Evolutionary conservation across 2,329 filamentous ascomycete genomes (phyloP), one percentile per base, ranked within the genome.

Genomic region (Trichoderma harzianum): DNA sequence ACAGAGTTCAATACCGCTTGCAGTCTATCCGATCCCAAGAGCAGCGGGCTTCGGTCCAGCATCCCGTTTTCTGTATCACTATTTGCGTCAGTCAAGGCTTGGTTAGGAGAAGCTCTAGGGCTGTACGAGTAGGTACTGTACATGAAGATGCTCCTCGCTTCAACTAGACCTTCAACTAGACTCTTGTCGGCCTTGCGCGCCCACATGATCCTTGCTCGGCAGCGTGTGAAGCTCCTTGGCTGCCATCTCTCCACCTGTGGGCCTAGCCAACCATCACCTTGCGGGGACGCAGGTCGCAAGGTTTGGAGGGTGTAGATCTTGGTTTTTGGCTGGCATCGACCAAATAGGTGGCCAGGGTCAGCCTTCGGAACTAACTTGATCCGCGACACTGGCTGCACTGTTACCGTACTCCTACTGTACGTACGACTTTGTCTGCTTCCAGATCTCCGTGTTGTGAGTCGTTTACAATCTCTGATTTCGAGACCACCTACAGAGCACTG

Each of bases 311-410:
- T 24, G 55, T 26, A 53, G 73, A 82, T 82, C 80, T 82, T 72
- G 75, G n/a, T 77, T 82, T 82, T 78, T 74, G 75, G 70, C 74
- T 73, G 76, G 76, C 80, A 82, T 82, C 80, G 79, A 74, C 68
- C 57, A 73, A 32, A 30, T n/a, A 18, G 36, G n/a, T 47, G 43
- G n/a, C 58, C 43, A 47, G 70, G 70, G 64, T 68, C 43, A 57
- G 39, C 30, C 43, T 24, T 63, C 70, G 70, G 57, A 69, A 47
- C 28, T 72, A 47, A 26, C 55, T 73, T 74, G 70, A 73, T 72
- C 71, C 72, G 69, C 69, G 60, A 72, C 72, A 47, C 39, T 32
- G 51, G 63, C 58, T 32, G 34, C 34, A 36, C 34, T 36, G 34
- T 36, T 3, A 6, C 34, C 16, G 34, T 6, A 3, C 34, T 36